Conservation (phyloP, 441 rosid genomes). For the Populus hybrid region DNA sequence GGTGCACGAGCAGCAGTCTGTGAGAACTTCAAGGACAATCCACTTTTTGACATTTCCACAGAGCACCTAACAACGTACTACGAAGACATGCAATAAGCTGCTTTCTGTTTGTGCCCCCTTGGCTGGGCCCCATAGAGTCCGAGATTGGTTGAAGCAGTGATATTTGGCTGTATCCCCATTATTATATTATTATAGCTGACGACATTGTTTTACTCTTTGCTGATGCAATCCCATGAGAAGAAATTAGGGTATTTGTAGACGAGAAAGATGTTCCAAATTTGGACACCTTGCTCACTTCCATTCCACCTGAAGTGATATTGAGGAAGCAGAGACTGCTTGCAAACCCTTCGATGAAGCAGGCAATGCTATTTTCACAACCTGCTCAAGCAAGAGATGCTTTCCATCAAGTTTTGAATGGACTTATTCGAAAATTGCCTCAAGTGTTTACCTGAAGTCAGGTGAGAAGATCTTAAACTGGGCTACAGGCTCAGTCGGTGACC, state of each 20-base stretch:
- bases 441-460: slow-evolving; percentile 47
- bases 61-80: slow-evolving; percentile 91
- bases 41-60: slow-evolving; percentile 84
- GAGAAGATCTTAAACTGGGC: slow-evolving; percentile 81
- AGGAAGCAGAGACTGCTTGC: slow-evolving; percentile 92
- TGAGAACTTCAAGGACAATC: slow-evolving; percentile 95
- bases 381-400: slow-evolving; percentile 88
- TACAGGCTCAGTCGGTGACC: slow-evolving; percentile 76
- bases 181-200: slow-evolving; percentile 91
- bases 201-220: slow-evolving; percentile 95
- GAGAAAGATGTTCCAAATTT: slow-evolving; percentile 84
- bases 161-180: slow-evolving; percentile 92
- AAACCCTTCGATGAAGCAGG: slow-evolving; percentile 88
- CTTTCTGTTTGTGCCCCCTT: slow-evolving; percentile 86
- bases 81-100: slow-evolving; percentile 93
- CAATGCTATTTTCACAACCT: slow-evolving; percentile 92
- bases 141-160: slow-evolving; percentile 90
- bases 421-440: slow-evolving; percentile 84
- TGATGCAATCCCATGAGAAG: slow-evolving; percentile 97
- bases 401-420: slow-evolving; percentile 87
- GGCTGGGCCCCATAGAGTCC: slow-evolving; percentile 99
- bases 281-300: slow-evolving; percentile 80
- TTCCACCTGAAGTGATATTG: slow-evolving; percentile 66
- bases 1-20: slow-evolving; percentile 98
- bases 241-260: slow-evolving; percentile 71